phyloP scores from a whole-genome alignment of 345 rosid species.

The Clausena lansium region DNA sequence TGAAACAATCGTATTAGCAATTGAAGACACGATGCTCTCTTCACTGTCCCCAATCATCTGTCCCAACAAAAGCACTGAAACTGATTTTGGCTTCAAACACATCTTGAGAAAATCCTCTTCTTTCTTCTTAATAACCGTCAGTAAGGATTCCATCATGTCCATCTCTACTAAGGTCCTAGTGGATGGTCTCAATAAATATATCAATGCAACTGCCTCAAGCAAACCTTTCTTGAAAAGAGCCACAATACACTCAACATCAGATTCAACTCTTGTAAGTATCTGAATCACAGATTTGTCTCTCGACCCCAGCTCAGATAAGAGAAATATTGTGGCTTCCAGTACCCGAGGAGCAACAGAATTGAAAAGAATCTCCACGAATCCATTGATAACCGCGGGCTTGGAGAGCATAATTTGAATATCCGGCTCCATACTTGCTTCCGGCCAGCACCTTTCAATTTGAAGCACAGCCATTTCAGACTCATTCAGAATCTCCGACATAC shows the following conservation, averaged over 20 bases:
- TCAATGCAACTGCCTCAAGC: slow-evolving; percentile 57
- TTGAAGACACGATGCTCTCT: slow-evolving; percentile 36
- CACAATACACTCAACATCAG: slow-evolving; percentile 59
- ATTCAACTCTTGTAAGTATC: slow-evolving; percentile 60
- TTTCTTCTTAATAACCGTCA: slow-evolving; percentile 35
- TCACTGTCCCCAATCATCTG: slow-evolving; percentile 43
- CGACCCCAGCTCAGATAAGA: slow-evolving; percentile 65
- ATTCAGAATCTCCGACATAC: slow-evolving; percentile 53
- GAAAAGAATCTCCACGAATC: slow-evolving; percentile 70
- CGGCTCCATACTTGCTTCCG: slow-evolving; percentile 33
- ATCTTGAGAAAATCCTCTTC: slow-evolving; percentile 38
- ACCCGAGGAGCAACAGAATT: slow-evolving; percentile 55
- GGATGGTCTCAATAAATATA: slow-evolving; percentile 50
- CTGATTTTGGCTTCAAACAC: slow-evolving; percentile 59
- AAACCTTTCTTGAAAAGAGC: slow-evolving; percentile 64
- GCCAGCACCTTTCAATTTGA: slow-evolving; percentile 56
- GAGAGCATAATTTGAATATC: slow-evolving; percentile 52
- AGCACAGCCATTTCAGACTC: slow-evolving; percentile 69
- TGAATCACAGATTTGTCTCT: slow-evolving; percentile 61
- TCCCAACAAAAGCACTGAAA: slow-evolving; percentile 46
- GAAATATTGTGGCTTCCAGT: slow-evolving; percentile 49
- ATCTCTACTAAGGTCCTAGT: slow-evolving; percentile 40
- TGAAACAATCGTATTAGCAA: slow-evolving; percentile 34
- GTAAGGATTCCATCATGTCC: slow-evolving; percentile 52
- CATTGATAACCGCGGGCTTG: slow-evolving; percentile 54